Base-by-base conservation (phyloP, 805 yeast genomes). In the Candida anglica region DNA sequence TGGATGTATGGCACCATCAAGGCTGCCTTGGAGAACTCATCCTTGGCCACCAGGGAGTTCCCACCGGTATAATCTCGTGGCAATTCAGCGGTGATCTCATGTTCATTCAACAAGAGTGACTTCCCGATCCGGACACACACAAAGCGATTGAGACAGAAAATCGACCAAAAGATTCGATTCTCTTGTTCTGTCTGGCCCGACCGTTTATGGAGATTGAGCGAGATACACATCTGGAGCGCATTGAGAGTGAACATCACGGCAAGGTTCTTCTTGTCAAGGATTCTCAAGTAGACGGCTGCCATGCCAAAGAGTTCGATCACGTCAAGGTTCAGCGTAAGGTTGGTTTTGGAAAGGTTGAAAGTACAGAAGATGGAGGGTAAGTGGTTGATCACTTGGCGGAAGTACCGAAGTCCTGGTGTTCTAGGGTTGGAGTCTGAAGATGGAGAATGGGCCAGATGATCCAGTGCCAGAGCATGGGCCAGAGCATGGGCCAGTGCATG, bases 191-290 rank as follows among this genome's bases (percentile, higher is more conserved):
- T 22, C 15, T 46, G 30, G 10, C 36, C 28, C 9, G 36, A 26
- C 15, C 35, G 39, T 33, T 52, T 51, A 30, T 56, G 59, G 6
- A 56, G 28, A 27, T 54, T 56, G 19, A 53, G 38, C 5, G 57
- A 49, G 6, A 56, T 40, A 29, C 57, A 50, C 38, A 55, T 30
- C 31, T 56, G 59, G 15, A 56, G 40, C 2, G 60, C 58, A 30
- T 43, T 43, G 15, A 43, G 36, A 0, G 58, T 50, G 33, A 47
- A 50, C 26, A 42, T 36, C 11, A 48, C 50, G 1, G 60, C 47
- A 3, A 54, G 48, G 32, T 47, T 49, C 34, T 56, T 56, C 38
- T 56, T 56, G 32, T 56, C 62, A 2, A 55, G 28, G 6, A 50
- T 34, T 25, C 60, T 33, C 23, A 46, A 36, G 33, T 56, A 54